phyloP scores from a whole-genome alignment of 345 rosid species.

The Linum trigynum region DNA sequence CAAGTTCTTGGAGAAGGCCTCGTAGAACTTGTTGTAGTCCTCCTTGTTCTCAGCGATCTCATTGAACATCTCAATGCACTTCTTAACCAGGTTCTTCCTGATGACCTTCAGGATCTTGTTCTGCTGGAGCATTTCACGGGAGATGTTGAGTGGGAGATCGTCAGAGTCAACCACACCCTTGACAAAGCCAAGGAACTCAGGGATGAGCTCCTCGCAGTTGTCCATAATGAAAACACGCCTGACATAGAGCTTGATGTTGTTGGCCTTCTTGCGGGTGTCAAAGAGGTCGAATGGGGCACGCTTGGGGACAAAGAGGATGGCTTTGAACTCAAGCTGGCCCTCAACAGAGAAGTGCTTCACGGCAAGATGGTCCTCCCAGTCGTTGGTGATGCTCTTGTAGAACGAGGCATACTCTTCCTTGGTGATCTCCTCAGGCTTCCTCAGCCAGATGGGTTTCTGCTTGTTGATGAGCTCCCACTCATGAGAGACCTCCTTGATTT shows the following conservation, averaged over 20 bases:
- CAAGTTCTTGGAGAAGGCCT: conserved; percentile 78
- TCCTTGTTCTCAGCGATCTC: conserved; percentile 97
- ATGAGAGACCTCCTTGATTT: conserved; percentile 83
- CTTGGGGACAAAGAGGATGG: conserved; percentile 77
- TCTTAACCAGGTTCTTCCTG: conserved; percentile 86
- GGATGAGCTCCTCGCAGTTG: conserved; percentile 85
- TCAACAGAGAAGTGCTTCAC: conserved; percentile 94
- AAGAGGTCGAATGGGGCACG: conserved; percentile 90
- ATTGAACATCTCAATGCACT: conserved; percentile 75
- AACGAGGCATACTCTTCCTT: conserved; percentile 91
- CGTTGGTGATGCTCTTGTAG: conserved; percentile 88
- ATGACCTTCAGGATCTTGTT: conserved; percentile 90
- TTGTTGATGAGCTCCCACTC: conserved; percentile 83
- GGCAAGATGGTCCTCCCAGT: conserved; percentile 87
- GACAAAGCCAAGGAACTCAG: conserved; percentile 72
- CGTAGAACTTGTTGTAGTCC: conserved; percentile 84
- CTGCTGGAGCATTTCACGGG: conserved; percentile 74
- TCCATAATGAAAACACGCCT: conserved; percentile 93
- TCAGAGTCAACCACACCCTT: conserved; percentile 91
- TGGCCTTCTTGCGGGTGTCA: conserved; percentile 83
- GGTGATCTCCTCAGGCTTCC: conserved; percentile 81
- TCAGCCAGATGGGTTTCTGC: conserved; percentile 96
- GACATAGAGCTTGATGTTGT: conserved; percentile 89
- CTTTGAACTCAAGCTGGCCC: conserved; percentile 92
- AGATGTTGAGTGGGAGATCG: conserved; percentile 85